Percentiles rank a stretch among this genome's conserved stretches.
Conservation (phyloP, 2,329 filamentous ascomycete genomes). For the Bimuria novae-zelandiae region DNA sequence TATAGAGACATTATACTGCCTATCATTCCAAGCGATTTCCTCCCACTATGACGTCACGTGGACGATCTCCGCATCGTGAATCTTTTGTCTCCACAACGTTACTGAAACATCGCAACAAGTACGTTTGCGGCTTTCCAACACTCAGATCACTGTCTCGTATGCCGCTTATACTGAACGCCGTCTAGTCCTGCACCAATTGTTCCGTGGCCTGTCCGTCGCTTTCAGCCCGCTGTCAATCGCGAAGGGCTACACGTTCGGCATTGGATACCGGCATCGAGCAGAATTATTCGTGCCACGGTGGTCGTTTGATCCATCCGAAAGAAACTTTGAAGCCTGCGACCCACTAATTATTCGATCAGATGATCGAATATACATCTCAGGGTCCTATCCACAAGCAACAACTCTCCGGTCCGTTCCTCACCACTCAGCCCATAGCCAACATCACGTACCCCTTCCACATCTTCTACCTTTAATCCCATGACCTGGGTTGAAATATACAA, state of each 20-base stretch:
- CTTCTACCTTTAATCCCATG: background rate
- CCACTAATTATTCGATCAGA: background rate
- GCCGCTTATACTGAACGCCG: background rate
- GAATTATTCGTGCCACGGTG: background rate
- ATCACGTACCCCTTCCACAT: background rate
- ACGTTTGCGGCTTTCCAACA: background rate
- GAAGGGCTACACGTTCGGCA: background rate
- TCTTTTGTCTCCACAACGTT: background rate
- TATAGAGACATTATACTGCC: background rate
- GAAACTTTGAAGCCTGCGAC: background rate
- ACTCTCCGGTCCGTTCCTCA: background rate
- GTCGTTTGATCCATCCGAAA: background rate
- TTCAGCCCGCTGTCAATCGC: no score
- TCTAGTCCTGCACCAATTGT: background rate
- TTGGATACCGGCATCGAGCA: background rate
- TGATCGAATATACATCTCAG: no score
- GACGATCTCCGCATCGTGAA: background rate
- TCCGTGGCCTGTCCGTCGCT: background rate
- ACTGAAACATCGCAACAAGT: background rate
- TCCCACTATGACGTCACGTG: slow-evolving; percentile 6
- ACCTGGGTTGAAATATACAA: background rate
- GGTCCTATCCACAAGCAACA: background rate
- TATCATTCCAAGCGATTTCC: background rate
- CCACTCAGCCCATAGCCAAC: background rate
- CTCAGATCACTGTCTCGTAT: background rate